Evolutionary conservation across 352 stramenopile genomes (phyloP).

Genomic region (Nothophytophthora sp.): DNA sequence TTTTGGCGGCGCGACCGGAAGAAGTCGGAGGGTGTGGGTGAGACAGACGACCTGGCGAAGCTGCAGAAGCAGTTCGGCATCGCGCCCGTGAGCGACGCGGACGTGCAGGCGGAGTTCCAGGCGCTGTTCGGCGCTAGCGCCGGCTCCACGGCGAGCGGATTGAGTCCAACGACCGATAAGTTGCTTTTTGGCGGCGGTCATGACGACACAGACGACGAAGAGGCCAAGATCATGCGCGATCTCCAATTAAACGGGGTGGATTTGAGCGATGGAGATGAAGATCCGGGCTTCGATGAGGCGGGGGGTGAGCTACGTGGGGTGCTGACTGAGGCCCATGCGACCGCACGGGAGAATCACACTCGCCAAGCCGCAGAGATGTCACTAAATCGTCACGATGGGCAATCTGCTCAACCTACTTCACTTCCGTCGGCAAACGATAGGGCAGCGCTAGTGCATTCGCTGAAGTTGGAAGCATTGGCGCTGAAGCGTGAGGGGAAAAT

Average conservation of each 20-base stretch:
- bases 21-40: slow-evolving; percentile 17
- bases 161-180: slow-evolving; percentile 53
- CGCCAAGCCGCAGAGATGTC: slow-evolving; percentile 21
- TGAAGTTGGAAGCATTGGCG: slow-evolving; percentile 58
- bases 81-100: slow-evolving; percentile 61
- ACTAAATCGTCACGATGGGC: background rate
- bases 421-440: background rate
- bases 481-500: slow-evolving; percentile 61
- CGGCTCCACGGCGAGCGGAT: slow-evolving; percentile 3
- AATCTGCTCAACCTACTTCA: background rate
- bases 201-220: slow-evolving; percentile 47
- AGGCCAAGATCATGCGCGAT: slow-evolving; percentile 56
- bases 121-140: slow-evolving; percentile 40
- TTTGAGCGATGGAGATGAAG: slow-evolving; percentile 29
- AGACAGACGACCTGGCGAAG: slow-evolving; percentile 51
- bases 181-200: slow-evolving; percentile 34
- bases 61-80: slow-evolving; percentile 83
- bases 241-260: slow-evolving; percentile 41
- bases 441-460: slow-evolving; percentile 27
- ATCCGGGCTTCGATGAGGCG: slow-evolving; percentile 26
- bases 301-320: slow-evolving; percentile 39
- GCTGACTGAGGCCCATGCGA: slow-evolving; percentile 33
- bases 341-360: slow-evolving; percentile 28
- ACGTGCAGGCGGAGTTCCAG: slow-evolving; percentile 69
- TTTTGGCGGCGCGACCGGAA: slow-evolving; percentile 61